phyloP scores from a whole-genome alignment of 129 eudicot genomes.

The Glebionis coronaria region DNA sequence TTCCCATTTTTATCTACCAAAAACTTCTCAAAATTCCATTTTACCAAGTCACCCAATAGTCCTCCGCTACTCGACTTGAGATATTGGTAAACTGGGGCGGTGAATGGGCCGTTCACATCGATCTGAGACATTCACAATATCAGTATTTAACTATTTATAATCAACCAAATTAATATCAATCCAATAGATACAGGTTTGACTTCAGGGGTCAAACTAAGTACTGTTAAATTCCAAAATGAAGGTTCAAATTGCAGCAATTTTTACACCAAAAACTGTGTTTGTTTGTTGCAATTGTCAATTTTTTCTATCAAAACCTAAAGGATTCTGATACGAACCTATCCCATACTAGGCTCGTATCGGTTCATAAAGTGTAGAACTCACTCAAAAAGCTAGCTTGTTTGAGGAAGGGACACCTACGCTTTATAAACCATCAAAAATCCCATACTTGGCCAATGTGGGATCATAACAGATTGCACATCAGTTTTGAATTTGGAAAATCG shows the following conservation, averaged over 20 bases:
- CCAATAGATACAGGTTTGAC: not conserved
- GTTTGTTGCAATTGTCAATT: not conserved
- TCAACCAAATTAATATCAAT: not conserved
- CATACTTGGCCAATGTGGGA: no score
- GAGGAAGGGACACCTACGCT: no score
- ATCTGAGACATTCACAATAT: slow-evolving; percentile 44
- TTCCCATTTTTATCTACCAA: slow-evolving; percentile 80
- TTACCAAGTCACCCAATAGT: slow-evolving; percentile 74
- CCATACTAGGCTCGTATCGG: no score
- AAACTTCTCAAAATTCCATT: slow-evolving; percentile 98
- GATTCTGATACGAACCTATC: no score
- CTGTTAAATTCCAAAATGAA: not conserved
- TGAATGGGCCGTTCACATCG: slow-evolving; percentile 84
- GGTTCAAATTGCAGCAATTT: not conserved
- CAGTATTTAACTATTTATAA: slow-evolving; percentile 8
- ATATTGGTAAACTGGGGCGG: slow-evolving; percentile 79
- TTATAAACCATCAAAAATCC: no score
- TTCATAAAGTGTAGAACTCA: no score
- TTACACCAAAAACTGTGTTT: slow-evolving; percentile 1
- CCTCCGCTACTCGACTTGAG: slow-evolving; percentile 82
- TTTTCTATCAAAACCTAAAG: not conserved
- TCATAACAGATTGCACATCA: not conserved
- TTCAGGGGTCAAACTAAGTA: slow-evolving; percentile 3
- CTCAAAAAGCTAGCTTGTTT: no score
- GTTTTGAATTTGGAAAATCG: not conserved